Base-by-base conservation (phyloP, 23 red algal species). In the Gracilaria gracilis region DNA sequence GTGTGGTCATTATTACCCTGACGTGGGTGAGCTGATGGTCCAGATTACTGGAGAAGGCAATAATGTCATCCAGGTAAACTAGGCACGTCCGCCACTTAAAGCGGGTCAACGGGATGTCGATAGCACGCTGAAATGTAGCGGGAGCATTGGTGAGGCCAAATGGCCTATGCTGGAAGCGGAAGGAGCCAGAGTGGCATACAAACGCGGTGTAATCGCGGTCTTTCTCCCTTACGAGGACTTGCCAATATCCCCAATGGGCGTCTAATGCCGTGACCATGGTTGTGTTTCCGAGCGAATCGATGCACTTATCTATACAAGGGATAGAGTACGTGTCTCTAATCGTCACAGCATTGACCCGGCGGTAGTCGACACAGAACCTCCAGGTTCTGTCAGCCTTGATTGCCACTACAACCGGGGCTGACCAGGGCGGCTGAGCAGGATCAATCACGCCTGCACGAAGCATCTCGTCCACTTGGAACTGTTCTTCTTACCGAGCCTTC, bases 141-240 rank as follows among this genome's bases (percentile, higher is more conserved):
- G 73, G 73, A 28, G 87, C 87, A 32, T 91, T 81, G 87, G 73
- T 69, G n/a, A 80, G 32, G n/a, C 87, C 87, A 69, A 91, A 82
- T 8, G 75, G 87, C 73, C 81, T 77, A 25, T 75, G 40, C 64
- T 80, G 67, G 40, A 66, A 81, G 42, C 65, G 50, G 75, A 70
- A 91, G 4, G 38, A 32, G 7, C 87, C 87, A 0, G 57, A 36
- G 16, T 91, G 87, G 57, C 87, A 91, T 2, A 72, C 42, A 31
- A 91, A 91, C 21, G 70, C 73, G 20, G 75, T 91, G 9, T 91
- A 82, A 31, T 82, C 57, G 12, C 27, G 67, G 55, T 78, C 67
- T 19, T 61, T 7, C 36, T 76, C 47, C 35, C 55, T 28, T 33
- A 76, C 57, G 17, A 17, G 67, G 4, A 89, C 65, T 66, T 89